A percentile compares a stretch with the other conserved stretches of the same genome.
Evolutionary conservation across 176 grass and related monocot species (phyloP).

Genomic region (Chloris gayana): DNA sequence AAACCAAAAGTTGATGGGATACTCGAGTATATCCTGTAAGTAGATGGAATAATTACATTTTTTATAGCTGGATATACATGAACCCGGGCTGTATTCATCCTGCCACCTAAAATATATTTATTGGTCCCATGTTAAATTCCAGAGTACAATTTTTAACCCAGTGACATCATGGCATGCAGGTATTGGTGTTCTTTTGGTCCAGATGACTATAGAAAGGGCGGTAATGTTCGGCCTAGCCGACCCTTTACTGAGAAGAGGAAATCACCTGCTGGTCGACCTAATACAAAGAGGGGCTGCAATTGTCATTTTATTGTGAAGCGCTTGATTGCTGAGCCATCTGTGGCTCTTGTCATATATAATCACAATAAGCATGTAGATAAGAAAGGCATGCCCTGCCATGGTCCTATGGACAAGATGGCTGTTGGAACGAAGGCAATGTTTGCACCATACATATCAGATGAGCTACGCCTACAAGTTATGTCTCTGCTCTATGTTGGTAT

Average conservation of each 20-base stretch:
- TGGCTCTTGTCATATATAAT: conserved; percentile 98
- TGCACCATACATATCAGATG: conserved; percentile 93
- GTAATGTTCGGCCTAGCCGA: conserved; percentile 75
- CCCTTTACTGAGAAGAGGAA: conserved; percentile 68
- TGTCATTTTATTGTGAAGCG: conserved; percentile 99
- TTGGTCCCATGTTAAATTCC: conserved; percentile 25
- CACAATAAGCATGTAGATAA: conserved; percentile 96
- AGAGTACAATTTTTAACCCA: conserved; percentile 24
- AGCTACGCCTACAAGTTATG: conserved; percentile 81
- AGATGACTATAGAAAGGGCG: conserved; percentile 90
- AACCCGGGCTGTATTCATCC: background rate
- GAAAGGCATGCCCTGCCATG: conserved; percentile 88
- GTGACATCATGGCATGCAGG: conserved; percentile 45
- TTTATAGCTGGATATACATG: background rate
- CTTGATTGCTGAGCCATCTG: conserved; percentile 85
- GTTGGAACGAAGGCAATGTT: conserved; percentile 90
- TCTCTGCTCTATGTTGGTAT: conserved; percentile 90
- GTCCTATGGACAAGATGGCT: conserved; percentile 85
- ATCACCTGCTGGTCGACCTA: conserved; percentile 87
- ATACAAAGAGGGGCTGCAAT: conserved; percentile 96
- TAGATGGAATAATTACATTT: conserved; percentile 22
- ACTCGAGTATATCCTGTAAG: conserved; percentile 98
- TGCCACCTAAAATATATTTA: background rate
- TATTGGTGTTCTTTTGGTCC: conserved; percentile 99
- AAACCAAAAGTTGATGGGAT: conserved; percentile 99